A percentile compares a stretch with the other conserved stretches of the same genome.
These are phyloP conservation scores for Pythium chondricola DNA, from an alignment of 352 stramenopile genomes.

Conservation along the genomic window DNA sequence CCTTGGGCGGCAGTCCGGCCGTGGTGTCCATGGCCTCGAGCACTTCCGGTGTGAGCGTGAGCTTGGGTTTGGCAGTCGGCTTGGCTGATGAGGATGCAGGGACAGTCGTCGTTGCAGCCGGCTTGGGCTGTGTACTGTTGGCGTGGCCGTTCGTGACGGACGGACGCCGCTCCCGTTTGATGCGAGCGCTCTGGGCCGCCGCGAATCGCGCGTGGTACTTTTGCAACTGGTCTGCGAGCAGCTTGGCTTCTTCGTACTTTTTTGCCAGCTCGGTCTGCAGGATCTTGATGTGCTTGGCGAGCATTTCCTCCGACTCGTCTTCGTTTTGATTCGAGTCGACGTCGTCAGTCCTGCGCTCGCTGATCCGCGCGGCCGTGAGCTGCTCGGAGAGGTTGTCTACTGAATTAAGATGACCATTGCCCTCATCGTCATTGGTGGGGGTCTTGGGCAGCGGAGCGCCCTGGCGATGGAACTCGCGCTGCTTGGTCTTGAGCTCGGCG, in stretches of 20 bases:
- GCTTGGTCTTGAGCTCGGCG: constrained; percentile 18
- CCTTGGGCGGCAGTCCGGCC: constrained; percentile 20
- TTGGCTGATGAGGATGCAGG: neutral
- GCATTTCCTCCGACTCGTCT: constrained; percentile 48
- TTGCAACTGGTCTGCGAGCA: constrained; percentile 16
- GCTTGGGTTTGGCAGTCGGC: neutral
- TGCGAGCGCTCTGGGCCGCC: constrained; percentile 7
- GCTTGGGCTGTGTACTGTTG: neutral
- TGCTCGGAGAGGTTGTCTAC: neutral
- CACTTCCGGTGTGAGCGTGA: constrained; percentile 23
- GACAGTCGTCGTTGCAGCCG: neutral
- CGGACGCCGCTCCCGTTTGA: constrained; percentile 2
- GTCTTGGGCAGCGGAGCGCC: constrained; percentile 6
- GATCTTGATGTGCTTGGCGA: constrained; percentile 60
- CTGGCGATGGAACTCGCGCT: constrained; percentile 18
- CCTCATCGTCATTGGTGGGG: neutral
- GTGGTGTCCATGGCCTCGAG: constrained; percentile 22
- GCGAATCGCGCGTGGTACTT: constrained; percentile 14
- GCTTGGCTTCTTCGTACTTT: constrained; percentile 60
- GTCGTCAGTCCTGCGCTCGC: constrained; percentile 12
- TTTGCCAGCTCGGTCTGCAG: constrained; percentile 56
- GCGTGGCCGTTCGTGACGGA: neutral
- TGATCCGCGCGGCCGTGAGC: constrained; percentile 8
- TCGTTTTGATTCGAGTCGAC: constrained; percentile 54
- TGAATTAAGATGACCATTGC: neutral